Percentiles rank a stretch among this genome's conserved stretches.
Evolutionary conservation across 108 stramenopile genomes (phyloP).

Genomic region (Skeletonema tropicum): DNA sequence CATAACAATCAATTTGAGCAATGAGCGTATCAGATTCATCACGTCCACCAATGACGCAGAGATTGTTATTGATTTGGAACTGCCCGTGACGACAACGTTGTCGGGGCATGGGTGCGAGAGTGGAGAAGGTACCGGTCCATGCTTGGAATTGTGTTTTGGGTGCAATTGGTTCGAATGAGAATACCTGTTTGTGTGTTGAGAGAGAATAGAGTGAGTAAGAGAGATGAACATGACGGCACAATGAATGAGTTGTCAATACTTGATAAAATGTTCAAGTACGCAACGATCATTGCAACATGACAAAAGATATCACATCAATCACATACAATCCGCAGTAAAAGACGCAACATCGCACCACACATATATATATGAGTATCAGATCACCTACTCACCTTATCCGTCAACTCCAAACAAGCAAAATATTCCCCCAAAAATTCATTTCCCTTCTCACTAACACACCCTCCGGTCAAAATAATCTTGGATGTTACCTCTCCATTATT

Average conservation of each 20-base stretch:
- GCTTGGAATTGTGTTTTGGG: neutral
- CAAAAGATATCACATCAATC: no score
- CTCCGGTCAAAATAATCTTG: constrained; percentile 50
- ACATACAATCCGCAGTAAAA: no score
- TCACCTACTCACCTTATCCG: constrained; percentile 4
- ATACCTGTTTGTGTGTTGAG: neutral
- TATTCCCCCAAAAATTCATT: constrained; percentile 28
- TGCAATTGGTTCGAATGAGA: constrained; percentile 23
- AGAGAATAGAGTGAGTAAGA: no score
- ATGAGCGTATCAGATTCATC: constrained; percentile 46
- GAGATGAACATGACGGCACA: no score
- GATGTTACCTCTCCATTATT: neutral
- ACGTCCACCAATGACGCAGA: constrained; percentile 63
- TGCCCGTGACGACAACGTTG: constrained; percentile 59
- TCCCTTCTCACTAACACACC: constrained; percentile 49
- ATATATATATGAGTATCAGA: neutral
- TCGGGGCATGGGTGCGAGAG: constrained; percentile 49
- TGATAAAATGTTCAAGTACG: no score
- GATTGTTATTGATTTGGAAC: constrained; percentile 30
- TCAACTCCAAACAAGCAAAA: constrained; percentile 24
- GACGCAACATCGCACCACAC: neutral
- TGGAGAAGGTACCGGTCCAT: constrained; percentile 33
- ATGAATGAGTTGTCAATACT: no score
- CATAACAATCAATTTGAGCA: constrained; percentile 64
- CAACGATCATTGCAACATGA: no score